Conservation (phyloP, 371 early-diverging fungal species). For the Encephalitozoon cuniculi region DNA sequence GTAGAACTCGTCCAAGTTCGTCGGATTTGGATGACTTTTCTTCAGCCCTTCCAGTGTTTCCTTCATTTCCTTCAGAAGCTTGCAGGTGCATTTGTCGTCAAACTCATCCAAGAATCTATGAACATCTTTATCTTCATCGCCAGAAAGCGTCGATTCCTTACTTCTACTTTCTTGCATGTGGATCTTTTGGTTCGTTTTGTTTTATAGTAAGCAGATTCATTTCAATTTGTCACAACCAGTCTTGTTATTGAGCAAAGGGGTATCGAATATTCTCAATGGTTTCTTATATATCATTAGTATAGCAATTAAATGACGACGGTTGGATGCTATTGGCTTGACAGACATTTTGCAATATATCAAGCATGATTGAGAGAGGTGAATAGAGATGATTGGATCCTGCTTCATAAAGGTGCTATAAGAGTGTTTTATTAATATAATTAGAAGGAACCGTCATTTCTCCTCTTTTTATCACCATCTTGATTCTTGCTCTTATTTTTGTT, state of each 20-base stretch:
- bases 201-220: not conserved
- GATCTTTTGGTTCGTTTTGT: not conserved
- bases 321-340: not conserved
- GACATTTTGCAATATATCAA: not conserved
- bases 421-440: conserved; percentile 6
- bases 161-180: not conserved
- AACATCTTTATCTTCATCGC: not conserved
- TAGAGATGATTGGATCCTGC: not conserved
- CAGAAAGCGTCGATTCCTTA: not conserved
- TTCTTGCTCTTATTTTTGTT: not conserved
- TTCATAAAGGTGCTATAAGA: not conserved
- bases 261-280: not conserved
- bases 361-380: not conserved
- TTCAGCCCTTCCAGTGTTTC: conserved; percentile 44
- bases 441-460: not conserved
- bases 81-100: conserved; percentile 39
- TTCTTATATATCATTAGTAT: not conserved
- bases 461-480: not conserved
- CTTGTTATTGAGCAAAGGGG: not conserved
- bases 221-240: not conserved
- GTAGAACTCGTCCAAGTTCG: conserved; percentile 52
- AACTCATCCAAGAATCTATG: not conserved
- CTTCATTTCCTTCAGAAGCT: conserved; percentile 48
- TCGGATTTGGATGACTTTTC: conserved; percentile 24
- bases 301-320: not conserved